Base-by-base conservation (phyloP, 2,329 filamentous ascomycete species). In the Apiospora saccharicola region DNA sequence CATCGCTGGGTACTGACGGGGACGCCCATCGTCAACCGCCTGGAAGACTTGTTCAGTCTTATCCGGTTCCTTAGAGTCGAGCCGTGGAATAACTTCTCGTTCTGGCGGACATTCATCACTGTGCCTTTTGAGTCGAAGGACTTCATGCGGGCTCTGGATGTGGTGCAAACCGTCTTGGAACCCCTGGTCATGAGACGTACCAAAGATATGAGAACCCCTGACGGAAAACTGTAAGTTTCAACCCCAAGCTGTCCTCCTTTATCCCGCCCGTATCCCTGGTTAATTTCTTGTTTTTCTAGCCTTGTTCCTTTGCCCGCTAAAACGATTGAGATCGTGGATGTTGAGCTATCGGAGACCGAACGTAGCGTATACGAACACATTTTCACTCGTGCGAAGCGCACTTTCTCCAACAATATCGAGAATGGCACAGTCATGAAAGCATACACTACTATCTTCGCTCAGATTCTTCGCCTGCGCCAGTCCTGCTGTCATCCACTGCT, bases 81-180 rank as follows among this genome's bases (percentile, higher is more conserved):
- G 80, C 96, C 96, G 0, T 99, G 96, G 96, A 96, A 93, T 78
- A 98, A 98, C 81, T 99, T 99, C 81, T 98, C 95, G 0, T 99
- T 98, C 83, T 99, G 96, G 96, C 95, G 95, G 80, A 98, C 96
- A 0, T 99, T 99, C 81, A 98, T 99, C 79, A 99, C 96, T 0
- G 92, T 97, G 1, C 96, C 96, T 0, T 99, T 99, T 75, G 96
- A 99, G 81, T 96, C 94, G 0, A 96, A 96, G 76, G 93, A 99
- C 75, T 98, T 97, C 79, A 90, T 98, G 76, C 92, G 95, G 5
- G 96, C 96, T 0, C 86, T 99, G 10, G 96, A 98, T 79, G 96
- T 99, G 1, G 96, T 99, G 1, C 96, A 99, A 80, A 99, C 96
- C 0, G 96, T 99, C 0, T 85, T 99, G 6, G 96, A 99, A 80